phyloP scores from a whole-genome alignment of 2,329 filamentous ascomycete genomes.

The Macrophomina pseudophaseolina region DNA sequence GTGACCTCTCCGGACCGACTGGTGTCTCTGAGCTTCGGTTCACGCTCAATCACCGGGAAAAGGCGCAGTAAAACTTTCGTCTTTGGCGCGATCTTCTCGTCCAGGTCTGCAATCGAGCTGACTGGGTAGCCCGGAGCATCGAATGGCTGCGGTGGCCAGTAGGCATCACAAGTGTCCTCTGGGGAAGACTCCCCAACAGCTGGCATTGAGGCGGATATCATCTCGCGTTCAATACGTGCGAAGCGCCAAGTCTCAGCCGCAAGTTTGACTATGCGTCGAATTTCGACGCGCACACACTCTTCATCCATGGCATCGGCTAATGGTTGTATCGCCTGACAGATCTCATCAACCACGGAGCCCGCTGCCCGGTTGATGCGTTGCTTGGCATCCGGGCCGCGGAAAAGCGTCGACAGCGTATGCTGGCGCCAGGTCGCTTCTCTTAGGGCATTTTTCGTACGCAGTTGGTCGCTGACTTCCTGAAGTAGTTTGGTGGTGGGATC shows the following conservation, averaged over 20 bases:
- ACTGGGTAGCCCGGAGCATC: slow-evolving; percentile 36
- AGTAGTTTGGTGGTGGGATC: slow-evolving; percentile 45
- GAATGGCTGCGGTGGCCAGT: slow-evolving; percentile 43
- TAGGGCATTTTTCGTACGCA: slow-evolving; percentile 61
- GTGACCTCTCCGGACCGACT: slow-evolving; percentile 35
- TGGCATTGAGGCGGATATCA: slow-evolving; percentile 59
- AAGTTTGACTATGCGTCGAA: slow-evolving; percentile 62
- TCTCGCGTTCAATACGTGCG: slow-evolving; percentile 61
- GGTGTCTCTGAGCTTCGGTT: slow-evolving; percentile 48
- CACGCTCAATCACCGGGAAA: slow-evolving; percentile 59
- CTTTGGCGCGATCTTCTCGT: slow-evolving; percentile 31
- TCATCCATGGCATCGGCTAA: slow-evolving; percentile 58
- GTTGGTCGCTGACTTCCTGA: slow-evolving; percentile 60
- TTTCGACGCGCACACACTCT: slow-evolving; percentile 56
- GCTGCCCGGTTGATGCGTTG: slow-evolving; percentile 62
- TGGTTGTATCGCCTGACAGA: slow-evolving; percentile 59
- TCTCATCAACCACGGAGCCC: slow-evolving; percentile 61
- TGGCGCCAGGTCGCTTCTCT: slow-evolving; percentile 64
- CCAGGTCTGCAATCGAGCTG: slow-evolving; percentile 32
- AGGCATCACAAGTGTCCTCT: slow-evolving; percentile 41
- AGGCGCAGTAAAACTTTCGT: slow-evolving; percentile 56
- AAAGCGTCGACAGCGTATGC: slow-evolving; percentile 62
- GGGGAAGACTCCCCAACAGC: slow-evolving; percentile 35
- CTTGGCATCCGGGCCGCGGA: slow-evolving; percentile 62
- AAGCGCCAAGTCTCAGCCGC: slow-evolving; percentile 65